A percentile compares a stretch with the other conserved stretches of the same genome.
Evolutionary conservation across 306 rosid genomes (phyloP).

Genomic region (Prunus mira): DNA sequence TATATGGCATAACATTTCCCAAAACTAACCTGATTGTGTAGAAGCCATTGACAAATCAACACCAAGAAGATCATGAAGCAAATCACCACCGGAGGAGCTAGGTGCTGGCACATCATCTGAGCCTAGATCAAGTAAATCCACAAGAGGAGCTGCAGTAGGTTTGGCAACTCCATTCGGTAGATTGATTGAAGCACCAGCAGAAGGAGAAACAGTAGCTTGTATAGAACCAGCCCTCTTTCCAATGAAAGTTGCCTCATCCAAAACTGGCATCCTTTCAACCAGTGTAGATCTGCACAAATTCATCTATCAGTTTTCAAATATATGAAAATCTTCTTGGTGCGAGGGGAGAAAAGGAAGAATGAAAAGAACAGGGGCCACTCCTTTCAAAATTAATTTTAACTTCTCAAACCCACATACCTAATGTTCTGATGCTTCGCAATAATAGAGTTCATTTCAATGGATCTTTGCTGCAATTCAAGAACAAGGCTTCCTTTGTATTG

Average conservation of each 20-base stretch:
- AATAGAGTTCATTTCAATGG: conserved; percentile 78
- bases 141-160: conserved; percentile 68
- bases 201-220: conserved; percentile 50
- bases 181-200: conserved; percentile 53
- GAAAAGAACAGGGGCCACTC: neutral
- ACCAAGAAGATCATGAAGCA: conserved; percentile 95
- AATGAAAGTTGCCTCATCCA: conserved; percentile 80
- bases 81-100: conserved; percentile 75
- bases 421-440: conserved; percentile 77
- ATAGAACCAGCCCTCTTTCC: conserved; percentile 73
- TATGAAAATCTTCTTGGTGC: neutral
- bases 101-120: conserved; percentile 78
- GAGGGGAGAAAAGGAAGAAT: neutral
- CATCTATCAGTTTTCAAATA: conserved; percentile 22
- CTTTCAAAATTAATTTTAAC: conserved; percentile 8
- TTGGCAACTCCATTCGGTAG: conserved; percentile 80
- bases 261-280: conserved; percentile 96
- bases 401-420: conserved; percentile 46
- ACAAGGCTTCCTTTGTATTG: conserved; percentile 84
- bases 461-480: conserved; percentile 99
- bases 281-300: conserved; percentile 61
- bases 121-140: conserved; percentile 84
- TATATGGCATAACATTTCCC: neutral
- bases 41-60: conserved; percentile 58
- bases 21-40: conserved; percentile 68